These are phyloP conservation scores for Hypoxylon sp. DNA, from an alignment of 2,329 filamentous ascomycete species.

Conservation along the genomic window DNA sequence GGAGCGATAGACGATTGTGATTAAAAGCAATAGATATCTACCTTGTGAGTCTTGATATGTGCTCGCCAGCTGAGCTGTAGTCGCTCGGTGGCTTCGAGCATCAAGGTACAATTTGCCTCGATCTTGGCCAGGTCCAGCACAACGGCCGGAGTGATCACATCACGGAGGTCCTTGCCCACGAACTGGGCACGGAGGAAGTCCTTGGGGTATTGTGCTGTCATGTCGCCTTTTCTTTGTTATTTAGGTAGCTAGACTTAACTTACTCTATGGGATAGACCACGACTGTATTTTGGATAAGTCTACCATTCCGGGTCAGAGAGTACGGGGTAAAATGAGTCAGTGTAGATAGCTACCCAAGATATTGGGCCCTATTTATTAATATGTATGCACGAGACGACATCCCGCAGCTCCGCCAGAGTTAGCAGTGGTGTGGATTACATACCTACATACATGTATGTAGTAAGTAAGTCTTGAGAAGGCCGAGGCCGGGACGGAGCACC, in stretches of 20 bases:
- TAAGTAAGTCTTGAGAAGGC: too few relatives aligned
- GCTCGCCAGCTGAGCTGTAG: constrained; percentile 74
- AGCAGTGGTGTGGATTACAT: not conserved
- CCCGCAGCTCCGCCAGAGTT: not conserved
- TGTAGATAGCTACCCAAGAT: too few relatives aligned
- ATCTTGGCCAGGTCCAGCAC: constrained; percentile 74
- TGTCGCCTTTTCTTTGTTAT: constrained; percentile 1
- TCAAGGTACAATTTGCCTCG: constrained; percentile 71
- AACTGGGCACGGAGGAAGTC: constrained; percentile 53
- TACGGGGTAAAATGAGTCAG: not conserved
- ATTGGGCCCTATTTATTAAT: not conserved
- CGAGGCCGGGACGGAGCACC: constrained; percentile 24
- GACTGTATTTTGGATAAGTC: not conserved
- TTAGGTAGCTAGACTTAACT: not conserved
- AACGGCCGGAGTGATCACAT: constrained; percentile 71
- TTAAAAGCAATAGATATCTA: constrained; percentile 43
- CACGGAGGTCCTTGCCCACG: constrained; percentile 65
- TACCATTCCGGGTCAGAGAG: not conserved
- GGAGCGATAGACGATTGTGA: not conserved
- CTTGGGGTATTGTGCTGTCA: constrained; percentile 43
- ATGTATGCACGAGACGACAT: not conserved
- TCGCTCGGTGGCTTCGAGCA: constrained; percentile 69
- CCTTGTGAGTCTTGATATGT: constrained; percentile 87
- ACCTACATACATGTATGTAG: too few relatives aligned
- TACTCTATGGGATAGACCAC: not conserved